phyloP scores from a whole-genome alignment of 2,329 filamentous ascomycete species.

The Lachnellula cervina region DNA sequence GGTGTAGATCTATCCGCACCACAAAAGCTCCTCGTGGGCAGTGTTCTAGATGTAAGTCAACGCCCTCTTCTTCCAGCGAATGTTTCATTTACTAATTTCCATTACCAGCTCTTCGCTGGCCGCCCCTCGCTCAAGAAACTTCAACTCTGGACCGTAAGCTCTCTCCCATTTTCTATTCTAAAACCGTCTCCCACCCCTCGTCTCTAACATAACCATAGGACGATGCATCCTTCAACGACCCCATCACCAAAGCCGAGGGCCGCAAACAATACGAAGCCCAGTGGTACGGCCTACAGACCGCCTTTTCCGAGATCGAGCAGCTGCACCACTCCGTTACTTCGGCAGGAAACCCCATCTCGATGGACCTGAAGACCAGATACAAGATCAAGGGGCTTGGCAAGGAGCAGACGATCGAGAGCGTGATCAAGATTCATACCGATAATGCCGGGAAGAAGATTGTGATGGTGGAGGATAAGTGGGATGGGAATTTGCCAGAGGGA shows the following conservation, averaged over 20 bases:
- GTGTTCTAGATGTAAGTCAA: conserved; percentile 47
- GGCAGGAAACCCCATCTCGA: conserved; percentile 53
- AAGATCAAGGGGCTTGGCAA: conserved; percentile 48
- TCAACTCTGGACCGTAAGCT: conserved; percentile 45
- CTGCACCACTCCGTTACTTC: conserved; percentile 49
- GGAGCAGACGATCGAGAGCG: conserved; percentile 45
- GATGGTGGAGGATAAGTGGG: conserved; percentile 51
- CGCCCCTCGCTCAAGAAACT: conserved; percentile 55
- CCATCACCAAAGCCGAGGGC: conserved; percentile 52
- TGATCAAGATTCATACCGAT: conserved; percentile 43
- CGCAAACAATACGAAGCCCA: conserved; percentile 45
- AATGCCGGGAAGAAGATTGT: conserved; percentile 39
- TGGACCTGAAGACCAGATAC: conserved; percentile 51
- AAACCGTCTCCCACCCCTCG: background rate
- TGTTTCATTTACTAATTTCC: background rate
- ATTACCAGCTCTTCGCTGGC: conserved; percentile 50
- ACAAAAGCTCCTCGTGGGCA: conserved; percentile 52
- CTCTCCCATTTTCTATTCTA: background rate
- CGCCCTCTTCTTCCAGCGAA: background rate
- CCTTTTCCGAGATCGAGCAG: conserved; percentile 54
- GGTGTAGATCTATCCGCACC: conserved; percentile 45
- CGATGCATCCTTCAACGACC: conserved; percentile 53
- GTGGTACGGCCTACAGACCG: conserved; percentile 54
- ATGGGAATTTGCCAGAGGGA: conserved; percentile 47
- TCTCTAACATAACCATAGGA: conserved; percentile 27